phyloP scores from a whole-genome alignment of 83 land plant species.

The Diphasiastrum complanatum region DNA sequence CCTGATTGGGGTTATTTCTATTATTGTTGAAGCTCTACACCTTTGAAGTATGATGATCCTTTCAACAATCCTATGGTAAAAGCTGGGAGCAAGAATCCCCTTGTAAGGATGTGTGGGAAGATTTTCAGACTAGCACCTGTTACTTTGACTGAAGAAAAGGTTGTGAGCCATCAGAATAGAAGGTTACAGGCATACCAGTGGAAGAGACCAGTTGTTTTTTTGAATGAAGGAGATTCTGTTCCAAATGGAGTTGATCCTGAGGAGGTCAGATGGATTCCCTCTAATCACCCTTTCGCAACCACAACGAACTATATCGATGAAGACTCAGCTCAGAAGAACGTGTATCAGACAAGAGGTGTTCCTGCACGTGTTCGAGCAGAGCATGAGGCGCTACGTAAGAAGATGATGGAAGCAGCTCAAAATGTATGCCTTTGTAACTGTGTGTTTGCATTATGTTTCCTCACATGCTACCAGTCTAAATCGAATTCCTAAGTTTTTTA shows the following conservation, averaged over 20 bases:
- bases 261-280: slow-evolving; percentile 86
- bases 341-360: slow-evolving; percentile 77
- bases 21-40: slow-evolving; percentile 18
- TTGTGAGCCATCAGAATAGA: slow-evolving; percentile 68
- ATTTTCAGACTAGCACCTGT: slow-evolving; percentile 79
- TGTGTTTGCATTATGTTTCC: no score
- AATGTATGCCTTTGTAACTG: no score
- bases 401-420: slow-evolving; percentile 49
- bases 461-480: no score
- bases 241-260: slow-evolving; percentile 92
- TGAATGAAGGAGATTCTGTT: slow-evolving; percentile 77
- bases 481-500: no score
- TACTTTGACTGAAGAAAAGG: slow-evolving; percentile 69
- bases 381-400: slow-evolving; percentile 87
- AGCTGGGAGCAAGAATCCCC: slow-evolving; percentile 49
- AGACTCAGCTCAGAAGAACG: slow-evolving; percentile 69
- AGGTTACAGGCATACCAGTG: slow-evolving; percentile 88
- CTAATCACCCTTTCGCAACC: slow-evolving; percentile 95
- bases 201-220: slow-evolving; percentile 82
- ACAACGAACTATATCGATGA: slow-evolving; percentile 79
- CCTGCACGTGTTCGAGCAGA: slow-evolving; percentile 90
- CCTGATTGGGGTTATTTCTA: no score
- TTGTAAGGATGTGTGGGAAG: slow-evolving; percentile 84
- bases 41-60: slow-evolving; percentile 85
- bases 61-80: slow-evolving; percentile 84